Evolutionary conservation across 768 basidiomycete species (phyloP).

Genomic region (Lactifluus echinatus): DNA sequence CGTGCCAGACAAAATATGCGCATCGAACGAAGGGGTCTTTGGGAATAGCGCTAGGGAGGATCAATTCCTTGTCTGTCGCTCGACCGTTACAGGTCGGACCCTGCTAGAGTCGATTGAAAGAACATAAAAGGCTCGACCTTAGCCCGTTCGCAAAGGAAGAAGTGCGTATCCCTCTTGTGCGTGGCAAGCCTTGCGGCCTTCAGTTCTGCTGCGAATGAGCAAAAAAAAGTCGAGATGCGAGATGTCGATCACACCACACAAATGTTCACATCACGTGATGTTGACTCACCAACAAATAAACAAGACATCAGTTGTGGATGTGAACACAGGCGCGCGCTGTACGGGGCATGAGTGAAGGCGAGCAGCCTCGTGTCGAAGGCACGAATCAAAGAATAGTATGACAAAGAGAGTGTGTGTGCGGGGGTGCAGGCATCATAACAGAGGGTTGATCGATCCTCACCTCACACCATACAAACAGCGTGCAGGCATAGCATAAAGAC

Average conservation of each 20-base stretch:
- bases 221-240: too few species aligned
- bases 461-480: too few species aligned
- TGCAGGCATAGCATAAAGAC: too few species aligned
- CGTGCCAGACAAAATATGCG: constrained; percentile 24
- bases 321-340: background rate
- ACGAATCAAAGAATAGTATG: background rate
- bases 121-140: constrained; percentile 72
- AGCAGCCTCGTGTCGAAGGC: too few species aligned
- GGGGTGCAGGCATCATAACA: background rate
- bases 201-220: constrained; percentile 32
- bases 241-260: background rate
- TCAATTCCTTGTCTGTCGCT: constrained; percentile 62
- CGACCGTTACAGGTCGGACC: constrained; percentile 46
- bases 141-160: constrained; percentile 58
- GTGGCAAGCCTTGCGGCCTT: constrained; percentile 68
- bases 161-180: constrained; percentile 30
- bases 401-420: background rate
- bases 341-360: too few species aligned
- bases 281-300: background rate
- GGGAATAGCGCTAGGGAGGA: constrained; percentile 26
- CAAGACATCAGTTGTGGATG: background rate
- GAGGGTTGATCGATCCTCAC: background rate
- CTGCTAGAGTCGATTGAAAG: constrained; percentile 56
- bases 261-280: constrained; percentile 15
- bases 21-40: constrained; percentile 39